A percentile compares a stretch with the other conserved stretches of the same genome.
These are phyloP conservation scores for Phaeosphaeriaceae sp. DNA, from an alignment of 2,329 filamentous ascomycete genomes.

Conservation along the genomic window DNA sequence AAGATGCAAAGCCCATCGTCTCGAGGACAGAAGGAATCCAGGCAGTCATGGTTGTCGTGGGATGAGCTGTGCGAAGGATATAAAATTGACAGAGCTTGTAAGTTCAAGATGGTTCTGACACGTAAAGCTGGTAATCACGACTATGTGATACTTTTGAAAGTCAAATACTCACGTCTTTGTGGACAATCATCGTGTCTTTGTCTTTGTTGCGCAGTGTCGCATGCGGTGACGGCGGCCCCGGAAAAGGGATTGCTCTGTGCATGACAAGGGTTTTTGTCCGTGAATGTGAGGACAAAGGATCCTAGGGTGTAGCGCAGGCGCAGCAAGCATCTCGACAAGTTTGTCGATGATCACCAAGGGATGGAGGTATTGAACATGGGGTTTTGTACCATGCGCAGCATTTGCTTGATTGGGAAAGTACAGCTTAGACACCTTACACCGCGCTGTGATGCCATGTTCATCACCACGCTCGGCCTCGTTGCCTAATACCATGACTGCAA, in stretches of 20 bases:
- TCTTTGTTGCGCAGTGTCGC: conserved; percentile 12
- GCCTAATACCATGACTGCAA: too few species aligned
- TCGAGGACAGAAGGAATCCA: neutral
- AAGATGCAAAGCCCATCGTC: neutral
- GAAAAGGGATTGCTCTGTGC: neutral
- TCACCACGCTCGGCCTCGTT: too few species aligned
- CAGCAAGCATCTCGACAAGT: neutral
- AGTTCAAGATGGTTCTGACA: neutral
- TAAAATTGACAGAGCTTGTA: neutral
- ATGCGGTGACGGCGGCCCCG: conserved; percentile 7
- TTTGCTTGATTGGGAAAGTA: too few species aligned
- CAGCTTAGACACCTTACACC: too few species aligned
- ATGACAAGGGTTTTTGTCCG: neutral
- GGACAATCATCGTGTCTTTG: conserved; percentile 2
- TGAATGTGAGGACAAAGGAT: neutral
- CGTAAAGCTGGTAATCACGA: neutral
- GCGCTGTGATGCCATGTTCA: too few species aligned
- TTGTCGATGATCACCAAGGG: neutral
- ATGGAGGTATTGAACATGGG: too few species aligned
- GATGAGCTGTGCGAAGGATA: neutral
- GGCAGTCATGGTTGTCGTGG: neutral
- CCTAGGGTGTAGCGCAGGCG: neutral
- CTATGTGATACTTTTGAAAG: neutral
- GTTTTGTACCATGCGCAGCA: too few species aligned
- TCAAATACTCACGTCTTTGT: conserved; percentile 11